phyloP scores from a whole-genome alignment of 352 stramenopile species.

The Phytophthora vignae region DNA sequence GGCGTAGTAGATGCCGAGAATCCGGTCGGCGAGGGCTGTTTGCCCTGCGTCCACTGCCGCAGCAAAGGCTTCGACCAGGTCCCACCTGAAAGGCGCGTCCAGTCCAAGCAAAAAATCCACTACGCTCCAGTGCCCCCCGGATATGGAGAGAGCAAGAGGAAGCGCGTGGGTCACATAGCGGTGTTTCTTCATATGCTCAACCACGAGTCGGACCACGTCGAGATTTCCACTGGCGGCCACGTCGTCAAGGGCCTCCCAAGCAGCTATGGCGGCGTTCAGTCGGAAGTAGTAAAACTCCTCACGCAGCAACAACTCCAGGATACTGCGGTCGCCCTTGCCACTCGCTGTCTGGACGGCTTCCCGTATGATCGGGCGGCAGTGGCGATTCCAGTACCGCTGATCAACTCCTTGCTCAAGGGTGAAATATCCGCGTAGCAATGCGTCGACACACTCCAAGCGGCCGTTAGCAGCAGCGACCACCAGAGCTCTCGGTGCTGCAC shows the following conservation, averaged over 20 bases:
- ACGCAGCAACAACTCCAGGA: background rate
- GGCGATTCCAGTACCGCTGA: background rate
- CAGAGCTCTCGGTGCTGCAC: background rate
- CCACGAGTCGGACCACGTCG: background rate
- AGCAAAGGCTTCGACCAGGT: background rate
- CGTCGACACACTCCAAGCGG: background rate
- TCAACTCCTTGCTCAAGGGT: background rate
- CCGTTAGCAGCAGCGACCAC: background rate
- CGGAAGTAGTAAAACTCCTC: background rate
- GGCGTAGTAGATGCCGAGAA: background rate
- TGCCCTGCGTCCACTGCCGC: background rate
- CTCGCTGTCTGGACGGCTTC: background rate
- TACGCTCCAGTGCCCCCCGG: background rate
- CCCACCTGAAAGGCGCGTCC: background rate
- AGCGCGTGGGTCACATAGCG: background rate
- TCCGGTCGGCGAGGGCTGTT: background rate
- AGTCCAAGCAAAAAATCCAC: background rate
- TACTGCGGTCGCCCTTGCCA: background rate
- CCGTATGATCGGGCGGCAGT: background rate
- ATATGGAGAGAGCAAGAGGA: background rate
- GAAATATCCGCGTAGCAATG: background rate
- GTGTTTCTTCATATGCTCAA: background rate
- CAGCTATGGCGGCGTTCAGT: background rate
- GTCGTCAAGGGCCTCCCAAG: background rate
- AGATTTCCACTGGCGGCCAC: background rate